Evolutionary conservation across 1,284 basidiomycete genomes (phyloP).

Genomic region (Veloboletus limbatus): DNA sequence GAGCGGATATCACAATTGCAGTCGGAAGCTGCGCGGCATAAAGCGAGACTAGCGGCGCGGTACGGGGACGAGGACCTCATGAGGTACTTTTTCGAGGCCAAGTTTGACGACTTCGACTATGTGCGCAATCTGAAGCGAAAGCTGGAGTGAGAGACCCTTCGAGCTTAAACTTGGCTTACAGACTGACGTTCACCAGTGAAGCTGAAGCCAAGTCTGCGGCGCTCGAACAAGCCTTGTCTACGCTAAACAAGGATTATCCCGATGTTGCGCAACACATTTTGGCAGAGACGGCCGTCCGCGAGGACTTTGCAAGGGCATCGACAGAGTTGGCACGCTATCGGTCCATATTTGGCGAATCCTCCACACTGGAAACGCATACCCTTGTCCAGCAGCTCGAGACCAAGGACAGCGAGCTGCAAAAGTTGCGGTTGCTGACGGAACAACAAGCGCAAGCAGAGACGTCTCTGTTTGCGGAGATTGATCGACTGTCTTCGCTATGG

Average conservation of each 20-base stretch:
- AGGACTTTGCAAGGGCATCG: constrained; percentile 46
- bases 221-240: constrained; percentile 49
- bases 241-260: constrained; percentile 45
- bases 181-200: constrained; percentile 38
- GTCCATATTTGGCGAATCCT: constrained; percentile 56
- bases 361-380: constrained; percentile 47
- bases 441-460: constrained; percentile 65
- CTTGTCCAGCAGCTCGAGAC: constrained; percentile 56
- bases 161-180: background rate
- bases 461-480: constrained; percentile 84
- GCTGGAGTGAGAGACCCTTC: constrained; percentile 49
- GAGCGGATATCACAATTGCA: constrained; percentile 74
- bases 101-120: constrained; percentile 57
- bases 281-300: constrained; percentile 52
- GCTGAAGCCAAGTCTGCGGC: constrained; percentile 51
- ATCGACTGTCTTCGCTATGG: constrained; percentile 85
- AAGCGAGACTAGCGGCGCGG: constrained; percentile 74
- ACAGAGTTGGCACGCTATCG: constrained; percentile 60
- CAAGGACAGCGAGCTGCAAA: constrained; percentile 63
- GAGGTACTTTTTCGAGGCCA: constrained; percentile 62
- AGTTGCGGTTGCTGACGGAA: constrained; percentile 52
- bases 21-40: constrained; percentile 76
- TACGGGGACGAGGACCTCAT: constrained; percentile 73
- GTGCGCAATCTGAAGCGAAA: constrained; percentile 61
- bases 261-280: constrained; percentile 47